Conservation (phyloP, 2,329 filamentous ascomycete genomes). For the Colletotrichum sp. region DNA sequence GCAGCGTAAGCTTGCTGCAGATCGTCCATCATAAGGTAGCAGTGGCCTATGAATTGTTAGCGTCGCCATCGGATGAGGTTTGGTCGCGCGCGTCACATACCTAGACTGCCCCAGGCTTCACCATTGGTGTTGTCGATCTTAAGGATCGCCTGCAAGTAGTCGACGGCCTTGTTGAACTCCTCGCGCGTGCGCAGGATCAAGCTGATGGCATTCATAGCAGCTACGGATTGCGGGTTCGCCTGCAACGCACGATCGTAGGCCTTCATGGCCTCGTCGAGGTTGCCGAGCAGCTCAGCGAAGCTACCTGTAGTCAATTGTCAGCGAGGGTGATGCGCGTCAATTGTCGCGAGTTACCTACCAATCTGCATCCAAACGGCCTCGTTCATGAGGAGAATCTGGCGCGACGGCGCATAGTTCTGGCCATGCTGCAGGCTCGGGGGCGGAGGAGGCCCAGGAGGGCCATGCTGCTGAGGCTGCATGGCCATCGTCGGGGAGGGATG, state of each 20-base stretch:
- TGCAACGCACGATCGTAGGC: slow-evolving; percentile 90
- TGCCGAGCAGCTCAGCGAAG: slow-evolving; percentile 85
- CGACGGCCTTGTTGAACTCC: slow-evolving; percentile 91
- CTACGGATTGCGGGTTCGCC: slow-evolving; percentile 86
- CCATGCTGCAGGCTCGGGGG: slow-evolving; percentile 58
- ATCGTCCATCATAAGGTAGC: slow-evolving; percentile 98
- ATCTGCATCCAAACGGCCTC: slow-evolving; percentile 92
- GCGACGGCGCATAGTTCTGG: slow-evolving; percentile 67
- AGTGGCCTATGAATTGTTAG: slow-evolving; percentile 72
- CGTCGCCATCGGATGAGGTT: neutral
- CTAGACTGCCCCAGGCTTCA: slow-evolving; percentile 95
- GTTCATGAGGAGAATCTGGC: slow-evolving; percentile 79
- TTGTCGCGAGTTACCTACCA: slow-evolving; percentile 62
- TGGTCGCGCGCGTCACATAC: slow-evolving; percentile 52
- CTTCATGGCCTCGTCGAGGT: slow-evolving; percentile 85
- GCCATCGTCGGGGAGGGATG: slow-evolving; percentile 81
- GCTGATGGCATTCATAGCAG: slow-evolving; percentile 93
- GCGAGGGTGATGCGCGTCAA: slow-evolving; percentile 8
- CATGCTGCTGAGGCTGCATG: slow-evolving; percentile 72
- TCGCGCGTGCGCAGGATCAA: slow-evolving; percentile 90
- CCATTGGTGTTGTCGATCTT: slow-evolving; percentile 90
- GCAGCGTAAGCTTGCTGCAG: slow-evolving; percentile 95
- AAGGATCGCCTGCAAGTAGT: slow-evolving; percentile 88
- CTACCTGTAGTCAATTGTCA: slow-evolving; percentile 63
- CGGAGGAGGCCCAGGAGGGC: slow-evolving; percentile 66